A percentile compares a stretch with the other conserved stretches of the same genome.
Conservation (phyloP, 345 rosid species). For the Limnanthes douglasii region DNA sequence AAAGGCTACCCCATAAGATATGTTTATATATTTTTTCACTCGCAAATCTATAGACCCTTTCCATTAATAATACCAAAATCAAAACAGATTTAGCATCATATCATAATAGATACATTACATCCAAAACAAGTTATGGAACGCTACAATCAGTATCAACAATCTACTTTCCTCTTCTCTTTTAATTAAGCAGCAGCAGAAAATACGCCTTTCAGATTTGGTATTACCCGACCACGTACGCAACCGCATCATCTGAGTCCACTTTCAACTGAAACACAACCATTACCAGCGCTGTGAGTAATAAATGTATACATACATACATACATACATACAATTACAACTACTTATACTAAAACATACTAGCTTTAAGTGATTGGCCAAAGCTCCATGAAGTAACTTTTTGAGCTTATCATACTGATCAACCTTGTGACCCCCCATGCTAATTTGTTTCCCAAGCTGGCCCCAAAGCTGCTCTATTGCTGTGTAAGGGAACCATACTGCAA, state of each 20-base stretch:
- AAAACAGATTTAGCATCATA: too few species aligned
- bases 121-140: too few species aligned
- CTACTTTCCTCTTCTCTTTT: too few species aligned
- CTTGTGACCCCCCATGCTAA: conserved; percentile 47
- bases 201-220: too few species aligned
- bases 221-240: too few species aligned
- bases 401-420: conserved; percentile 67
- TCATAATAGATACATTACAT: too few species aligned
- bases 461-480: conserved; percentile 55
- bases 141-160: too few species aligned
- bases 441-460: conserved; percentile 56
- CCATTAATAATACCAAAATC: too few species aligned
- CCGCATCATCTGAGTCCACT: conserved; percentile 61
- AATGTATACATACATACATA: background rate
- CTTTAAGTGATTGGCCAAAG: conserved; percentile 60
- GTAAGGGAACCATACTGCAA: conserved; percentile 78
- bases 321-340: background rate
- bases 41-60: too few species aligned
- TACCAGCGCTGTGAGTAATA: background rate
- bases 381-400: conserved; percentile 38
- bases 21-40: too few species aligned
- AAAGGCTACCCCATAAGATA: too few species aligned
- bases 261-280: conserved; percentile 39
- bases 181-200: too few species aligned
- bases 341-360: conserved; percentile 32